These are phyloP conservation scores for Prunus davidiana DNA, from an alignment of 306 rosid genomes.

Conservation along the genomic window DNA sequence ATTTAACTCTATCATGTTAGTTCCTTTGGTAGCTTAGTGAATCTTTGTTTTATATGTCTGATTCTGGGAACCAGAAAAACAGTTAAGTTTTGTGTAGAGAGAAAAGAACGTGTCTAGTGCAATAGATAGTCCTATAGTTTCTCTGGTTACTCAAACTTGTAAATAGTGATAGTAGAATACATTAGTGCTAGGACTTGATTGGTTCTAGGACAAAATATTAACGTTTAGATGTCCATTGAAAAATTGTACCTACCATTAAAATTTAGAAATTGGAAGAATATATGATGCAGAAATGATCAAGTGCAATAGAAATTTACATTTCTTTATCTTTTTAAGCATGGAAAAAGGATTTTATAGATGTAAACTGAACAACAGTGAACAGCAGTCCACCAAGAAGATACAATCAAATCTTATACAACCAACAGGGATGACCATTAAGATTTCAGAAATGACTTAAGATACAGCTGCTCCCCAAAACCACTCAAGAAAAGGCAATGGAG, in stretches of 20 bases:
- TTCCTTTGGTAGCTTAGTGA: not conserved
- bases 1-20: not conserved
- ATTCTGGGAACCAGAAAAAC: not conserved
- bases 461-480: not conserved
- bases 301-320: not conserved
- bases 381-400: too few relatives aligned
- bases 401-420: too few relatives aligned
- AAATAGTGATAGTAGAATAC: not conserved
- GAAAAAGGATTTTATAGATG: too few relatives aligned
- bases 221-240: not conserved
- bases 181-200: not conserved
- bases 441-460: not conserved
- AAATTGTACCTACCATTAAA: not conserved
- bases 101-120: not conserved
- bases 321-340: not conserved
- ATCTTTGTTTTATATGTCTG: not conserved
- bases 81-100: not conserved
- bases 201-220: not conserved
- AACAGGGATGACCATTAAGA: too few relatives aligned
- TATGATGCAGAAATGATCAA: not conserved
- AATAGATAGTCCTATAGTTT: not conserved
- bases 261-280: not conserved
- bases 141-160: not conserved
- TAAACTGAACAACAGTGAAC: too few relatives aligned
- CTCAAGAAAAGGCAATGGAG: not conserved